A percentile compares a stretch with the other conserved stretches of the same genome.
Conservation (phyloP, 2,329 filamentous ascomycete genomes). For the Fusarium ambrosium region DNA sequence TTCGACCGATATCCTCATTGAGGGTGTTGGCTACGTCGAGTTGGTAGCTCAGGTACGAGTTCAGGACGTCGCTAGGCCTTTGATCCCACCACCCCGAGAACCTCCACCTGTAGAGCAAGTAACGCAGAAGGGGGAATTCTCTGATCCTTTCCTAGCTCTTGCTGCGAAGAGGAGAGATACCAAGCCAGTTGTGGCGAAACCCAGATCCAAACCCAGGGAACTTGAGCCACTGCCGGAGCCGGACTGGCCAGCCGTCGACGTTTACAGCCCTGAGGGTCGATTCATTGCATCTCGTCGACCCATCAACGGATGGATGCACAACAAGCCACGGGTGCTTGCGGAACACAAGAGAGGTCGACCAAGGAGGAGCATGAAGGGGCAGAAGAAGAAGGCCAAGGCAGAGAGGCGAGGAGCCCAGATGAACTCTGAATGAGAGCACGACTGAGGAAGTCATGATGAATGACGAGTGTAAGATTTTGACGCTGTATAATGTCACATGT, state of each 20-base stretch:
- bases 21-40: slow-evolving; percentile 95
- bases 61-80: slow-evolving; percentile 53
- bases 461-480: slow-evolving; percentile 23
- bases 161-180: slow-evolving; percentile 44
- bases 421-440: slow-evolving; percentile 12
- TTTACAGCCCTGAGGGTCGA: slow-evolving; percentile 87
- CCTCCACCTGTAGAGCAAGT: neutral
- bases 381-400: slow-evolving; percentile 58
- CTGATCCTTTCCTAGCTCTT: slow-evolving; percentile 46
- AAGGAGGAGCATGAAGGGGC: slow-evolving; percentile 77
- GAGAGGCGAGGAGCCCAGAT: slow-evolving; percentile 44
- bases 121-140: slow-evolving; percentile 9
- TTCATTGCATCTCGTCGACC: slow-evolving; percentile 77
- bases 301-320: slow-evolving; percentile 78
- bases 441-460: slow-evolving; percentile 25
- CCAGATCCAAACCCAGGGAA: slow-evolving; percentile 13
- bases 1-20: slow-evolving; percentile 86
- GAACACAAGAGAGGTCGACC: slow-evolving; percentile 69
- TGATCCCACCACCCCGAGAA: neutral
- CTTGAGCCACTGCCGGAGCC: slow-evolving; percentile 47
- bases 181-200: neutral
- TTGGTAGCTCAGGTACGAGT: slow-evolving; percentile 84
- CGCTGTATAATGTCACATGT: slow-evolving; percentile 29
- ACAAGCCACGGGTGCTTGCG: slow-evolving; percentile 66
- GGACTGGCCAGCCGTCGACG: slow-evolving; percentile 80